Evolutionary conservation across 208 protist species (phyloP).

Genomic region (Trichomonas tenax): DNA sequence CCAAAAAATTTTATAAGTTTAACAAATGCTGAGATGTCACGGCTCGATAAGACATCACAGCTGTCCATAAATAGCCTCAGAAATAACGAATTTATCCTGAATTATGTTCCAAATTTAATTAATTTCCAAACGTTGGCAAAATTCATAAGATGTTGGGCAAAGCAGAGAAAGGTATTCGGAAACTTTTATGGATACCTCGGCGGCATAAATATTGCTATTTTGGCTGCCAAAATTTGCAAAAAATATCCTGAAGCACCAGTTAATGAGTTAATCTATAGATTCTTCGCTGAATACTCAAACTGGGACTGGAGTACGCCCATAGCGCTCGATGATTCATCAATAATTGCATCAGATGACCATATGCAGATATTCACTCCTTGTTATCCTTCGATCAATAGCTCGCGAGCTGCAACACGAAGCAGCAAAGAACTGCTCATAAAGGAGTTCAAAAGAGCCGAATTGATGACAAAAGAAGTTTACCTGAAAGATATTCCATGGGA

Average conservation of each 20-base stretch:
- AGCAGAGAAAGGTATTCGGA: neutral
- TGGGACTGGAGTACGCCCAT: neutral
- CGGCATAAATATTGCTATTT: neutral
- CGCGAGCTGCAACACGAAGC: neutral
- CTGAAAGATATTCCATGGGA: neutral
- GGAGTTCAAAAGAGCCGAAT: neutral
- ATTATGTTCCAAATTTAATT: neutral
- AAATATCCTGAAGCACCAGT: neutral
- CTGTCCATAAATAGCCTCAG: neutral
- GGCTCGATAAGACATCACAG: neutral
- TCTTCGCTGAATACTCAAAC: neutral
- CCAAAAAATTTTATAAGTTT: neutral
- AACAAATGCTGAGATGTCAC: neutral
- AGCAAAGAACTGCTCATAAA: neutral
- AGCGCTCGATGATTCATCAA: neutral
- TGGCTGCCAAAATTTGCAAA: neutral
- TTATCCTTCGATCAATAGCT: neutral
- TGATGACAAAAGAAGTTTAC: neutral
- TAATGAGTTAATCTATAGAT: neutral
- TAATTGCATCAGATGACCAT: neutral
- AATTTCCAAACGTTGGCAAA: neutral
- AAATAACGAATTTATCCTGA: neutral
- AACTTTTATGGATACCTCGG: constrained; percentile 4
- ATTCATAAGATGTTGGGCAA: neutral
- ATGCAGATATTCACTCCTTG: neutral